Evolutionary conservation across 73 alveolate species (phyloP).

Genomic region (Blepharisma japonicum): DNA sequence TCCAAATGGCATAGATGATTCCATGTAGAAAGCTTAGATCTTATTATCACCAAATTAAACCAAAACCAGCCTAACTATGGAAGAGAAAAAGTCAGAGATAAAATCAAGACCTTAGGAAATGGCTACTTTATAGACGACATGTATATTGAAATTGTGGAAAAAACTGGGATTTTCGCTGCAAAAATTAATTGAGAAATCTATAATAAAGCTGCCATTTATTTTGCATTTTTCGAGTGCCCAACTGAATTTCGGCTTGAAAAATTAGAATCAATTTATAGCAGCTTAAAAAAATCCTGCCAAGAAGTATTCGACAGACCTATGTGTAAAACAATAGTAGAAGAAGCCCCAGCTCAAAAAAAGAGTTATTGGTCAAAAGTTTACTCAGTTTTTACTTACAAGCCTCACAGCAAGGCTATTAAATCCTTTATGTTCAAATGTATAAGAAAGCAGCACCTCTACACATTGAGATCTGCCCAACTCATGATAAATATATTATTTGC

Average conservation of each 20-base stretch:
- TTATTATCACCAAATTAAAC: neutral
- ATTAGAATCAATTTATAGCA: neutral
- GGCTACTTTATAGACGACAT: neutral
- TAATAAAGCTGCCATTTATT: constrained; percentile 9
- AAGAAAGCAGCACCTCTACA: neutral
- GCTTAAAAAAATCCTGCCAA: neutral
- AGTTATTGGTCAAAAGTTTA: neutral
- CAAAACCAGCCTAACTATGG: neutral
- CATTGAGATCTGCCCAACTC: neutral
- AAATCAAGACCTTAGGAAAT: neutral
- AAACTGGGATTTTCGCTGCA: neutral
- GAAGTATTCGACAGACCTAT: neutral
- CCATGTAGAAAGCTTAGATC: constrained; percentile 20
- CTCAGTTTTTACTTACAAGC: neutral
- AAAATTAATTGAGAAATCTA: constrained; percentile 17
- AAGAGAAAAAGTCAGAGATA: constrained; percentile 1
- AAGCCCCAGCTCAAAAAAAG: neutral
- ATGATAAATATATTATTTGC: neutral
- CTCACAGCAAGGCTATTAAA: constrained; percentile 3
- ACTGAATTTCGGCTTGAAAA: neutral
- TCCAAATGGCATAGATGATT: constrained; percentile 22
- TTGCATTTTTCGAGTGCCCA: neutral
- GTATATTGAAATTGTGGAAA: neutral
- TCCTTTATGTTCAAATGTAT: neutral
- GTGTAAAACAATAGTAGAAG: neutral